phyloP scores from a whole-genome alignment of 2,329 filamentous ascomycete species.

The Sporothrix euskadiensis region DNA sequence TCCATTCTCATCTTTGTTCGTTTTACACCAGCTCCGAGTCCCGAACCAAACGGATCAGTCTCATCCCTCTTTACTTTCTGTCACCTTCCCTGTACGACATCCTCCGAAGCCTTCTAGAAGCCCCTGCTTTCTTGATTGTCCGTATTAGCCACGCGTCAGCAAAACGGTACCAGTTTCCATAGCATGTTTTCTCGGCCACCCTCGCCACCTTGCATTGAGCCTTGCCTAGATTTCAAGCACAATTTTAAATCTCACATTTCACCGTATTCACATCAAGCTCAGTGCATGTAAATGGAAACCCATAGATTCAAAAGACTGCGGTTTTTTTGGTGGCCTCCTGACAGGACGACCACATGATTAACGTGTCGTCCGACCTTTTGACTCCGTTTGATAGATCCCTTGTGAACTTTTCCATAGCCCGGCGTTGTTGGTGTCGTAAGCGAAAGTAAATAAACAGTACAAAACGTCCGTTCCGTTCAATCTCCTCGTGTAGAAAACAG shows the following conservation, averaged over 20 bases:
- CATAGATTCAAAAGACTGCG: not conserved
- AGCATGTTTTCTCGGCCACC: too few relatives aligned
- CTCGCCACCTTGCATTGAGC: too few relatives aligned
- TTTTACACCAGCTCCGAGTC: not conserved
- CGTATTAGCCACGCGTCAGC: not conserved
- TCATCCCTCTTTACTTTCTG: not conserved
- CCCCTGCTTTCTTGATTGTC: slow-evolving; percentile 6
- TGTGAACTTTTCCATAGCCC: slow-evolving; percentile 32
- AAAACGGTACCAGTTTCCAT: not conserved
- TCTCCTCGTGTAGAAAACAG: slow-evolving; percentile 22
- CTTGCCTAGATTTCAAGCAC: not conserved
- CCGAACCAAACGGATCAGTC: not conserved
- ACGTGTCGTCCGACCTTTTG: slow-evolving; percentile 28
- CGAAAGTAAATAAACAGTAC: slow-evolving; percentile 19
- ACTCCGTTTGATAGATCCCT: slow-evolving; percentile 33
- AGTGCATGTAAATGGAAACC: not conserved
- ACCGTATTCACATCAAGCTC: not conserved
- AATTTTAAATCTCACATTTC: not conserved
- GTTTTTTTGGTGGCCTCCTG: slow-evolving; percentile 21
- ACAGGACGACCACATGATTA: not conserved
- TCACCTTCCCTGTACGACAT: not conserved
- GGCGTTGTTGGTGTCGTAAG: slow-evolving; percentile 7
- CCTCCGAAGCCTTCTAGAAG: not conserved
- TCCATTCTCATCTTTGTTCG: not conserved
- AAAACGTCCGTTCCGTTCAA: slow-evolving; percentile 17